Evolutionary conservation across 169 alveolate species (phyloP), one percentile per base, ranked within the genome.

Genomic region (Eimeria necatrix): DNA sequence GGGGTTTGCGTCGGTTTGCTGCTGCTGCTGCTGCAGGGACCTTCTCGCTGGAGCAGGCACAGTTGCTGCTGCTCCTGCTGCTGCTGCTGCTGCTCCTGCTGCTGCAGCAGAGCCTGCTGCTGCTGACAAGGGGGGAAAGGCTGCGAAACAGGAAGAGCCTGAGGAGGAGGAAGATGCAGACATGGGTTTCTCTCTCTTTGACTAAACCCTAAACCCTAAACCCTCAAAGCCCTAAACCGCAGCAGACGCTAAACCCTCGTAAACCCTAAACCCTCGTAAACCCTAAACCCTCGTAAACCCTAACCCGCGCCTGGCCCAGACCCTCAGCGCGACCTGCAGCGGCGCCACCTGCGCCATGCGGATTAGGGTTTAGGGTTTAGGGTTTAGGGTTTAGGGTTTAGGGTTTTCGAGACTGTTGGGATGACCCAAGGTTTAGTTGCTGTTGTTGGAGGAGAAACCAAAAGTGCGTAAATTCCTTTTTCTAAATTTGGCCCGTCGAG

Each of bases 131-230:
- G 56, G 76, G 5, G 91, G 91, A 16, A 83, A 83, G 76, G n/a
- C 91, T 8, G 91, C 91, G 2, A 80, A 91, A 85, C 71, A 91
- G 86, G 91, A 91, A 20, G 95, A 91, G 83, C 92, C 91, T 2
- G 87, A 64, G 60, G 95, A 91, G 85, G 95, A 91, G 85, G 95
- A 91, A 41, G 95, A 91, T 46, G 95, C 87, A 41, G 95, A 91
- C 53, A 91, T 91, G 95, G 95, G 95, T 7, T 91, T 91, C 91
- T 91, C 95, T 48, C 95, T 91, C 26, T 91, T 91, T 61, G 95
- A 91, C 52, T 91, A 80, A 61, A 61, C 73, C 73, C 73, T 61
- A 61, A 61, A 61, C 73, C 73, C 73, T 61, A 9, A 61, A 56
- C n/a, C 64, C 64, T 2, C 41, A 32, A 56, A 56, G 18, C 64